Conservation (phyloP, 768 basidiomycete genomes). For the Mycena sanguinolenta region DNA sequence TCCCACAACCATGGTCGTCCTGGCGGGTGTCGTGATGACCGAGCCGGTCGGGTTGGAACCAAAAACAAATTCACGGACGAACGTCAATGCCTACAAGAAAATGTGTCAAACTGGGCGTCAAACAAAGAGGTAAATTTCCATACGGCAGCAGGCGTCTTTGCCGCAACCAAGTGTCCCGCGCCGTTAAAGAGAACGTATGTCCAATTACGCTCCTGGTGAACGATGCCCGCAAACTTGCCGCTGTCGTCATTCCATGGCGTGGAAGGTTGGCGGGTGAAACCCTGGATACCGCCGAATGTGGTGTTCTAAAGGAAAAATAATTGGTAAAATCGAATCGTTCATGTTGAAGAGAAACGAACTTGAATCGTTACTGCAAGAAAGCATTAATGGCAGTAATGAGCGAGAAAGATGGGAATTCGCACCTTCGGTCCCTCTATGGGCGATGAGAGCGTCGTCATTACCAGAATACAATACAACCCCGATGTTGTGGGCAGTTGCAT, state of each 20-base stretch:
- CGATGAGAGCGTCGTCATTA: slow-evolving; percentile 76
- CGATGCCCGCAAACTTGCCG: slow-evolving; percentile 73
- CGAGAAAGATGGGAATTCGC: slow-evolving; percentile 30
- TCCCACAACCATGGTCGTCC: slow-evolving; percentile 52
- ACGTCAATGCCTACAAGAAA: slow-evolving; percentile 68
- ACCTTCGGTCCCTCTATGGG: slow-evolving; percentile 77
- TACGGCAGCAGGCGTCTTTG: slow-evolving; percentile 53
- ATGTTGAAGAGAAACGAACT: slow-evolving; percentile 46
- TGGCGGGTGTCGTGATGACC: slow-evolving; percentile 52
- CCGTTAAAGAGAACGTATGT: slow-evolving; percentile 59
- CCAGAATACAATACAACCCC: slow-evolving; percentile 74
- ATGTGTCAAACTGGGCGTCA: slow-evolving; percentile 1
- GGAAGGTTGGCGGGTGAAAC: slow-evolving; percentile 76
- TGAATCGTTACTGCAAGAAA: slow-evolving; percentile 66
- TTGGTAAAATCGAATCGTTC: neutral
- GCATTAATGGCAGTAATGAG: slow-evolving; percentile 17
- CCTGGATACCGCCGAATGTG: slow-evolving; percentile 83
- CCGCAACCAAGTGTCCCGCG: slow-evolving; percentile 59
- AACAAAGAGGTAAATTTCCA: slow-evolving; percentile 27
- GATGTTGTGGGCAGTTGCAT: slow-evolving; percentile 65
- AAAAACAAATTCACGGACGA: slow-evolving; percentile 77
- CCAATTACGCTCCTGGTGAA: slow-evolving; percentile 84
- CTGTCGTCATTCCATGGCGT: slow-evolving; percentile 76
- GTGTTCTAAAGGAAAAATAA: slow-evolving; percentile 65
- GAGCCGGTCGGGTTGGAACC: slow-evolving; percentile 73